A percentile compares a stretch with the other conserved stretches of the same genome.
Evolutionary conservation across 306 rosid species (phyloP).

Genomic region (Erythrophleum fordii): DNA sequence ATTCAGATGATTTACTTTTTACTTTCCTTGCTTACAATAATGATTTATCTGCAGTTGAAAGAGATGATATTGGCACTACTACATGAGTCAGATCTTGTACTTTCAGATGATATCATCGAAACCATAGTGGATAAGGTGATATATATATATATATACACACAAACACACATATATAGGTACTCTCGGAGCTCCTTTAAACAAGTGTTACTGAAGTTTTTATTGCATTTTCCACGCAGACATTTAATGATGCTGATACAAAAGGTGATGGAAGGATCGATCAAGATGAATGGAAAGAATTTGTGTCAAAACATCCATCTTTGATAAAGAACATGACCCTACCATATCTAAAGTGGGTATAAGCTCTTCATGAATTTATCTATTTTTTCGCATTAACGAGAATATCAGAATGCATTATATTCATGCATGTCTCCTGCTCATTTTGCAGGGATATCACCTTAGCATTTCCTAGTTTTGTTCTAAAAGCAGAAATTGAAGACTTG

Average conservation of each 20-base stretch:
- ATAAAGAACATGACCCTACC: conserved; percentile 92
- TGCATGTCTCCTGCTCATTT: not conserved
- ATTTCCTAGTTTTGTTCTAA: conserved; percentile 79
- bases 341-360: conserved; percentile 65
- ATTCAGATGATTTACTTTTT: not conserved
- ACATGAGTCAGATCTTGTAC: conserved; percentile 77
- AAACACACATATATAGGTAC: not conserved
- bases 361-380: conserved; percentile 20
- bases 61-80: conserved; percentile 91
- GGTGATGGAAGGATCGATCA: conserved; percentile 88
- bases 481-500: conserved; percentile 66
- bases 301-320: conserved; percentile 71
- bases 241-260: conserved; percentile 72
- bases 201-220: conserved; percentile 12
- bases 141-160: not conserved
- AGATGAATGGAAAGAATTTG: conserved; percentile 94
- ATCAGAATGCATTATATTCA: conserved; percentile 10
- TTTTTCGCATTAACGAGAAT: conserved; percentile 2
- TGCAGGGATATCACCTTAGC: conserved; percentile 84
- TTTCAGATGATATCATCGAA: conserved; percentile 79
- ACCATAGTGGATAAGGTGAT: conserved; percentile 81
- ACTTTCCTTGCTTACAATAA: conserved; percentile 18
- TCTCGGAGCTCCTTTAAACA: conserved; percentile 22
- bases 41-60: conserved; percentile 61
- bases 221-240: conserved; percentile 61